Evolutionary conservation across 768 basidiomycete genomes (phyloP).

Genomic region (Russula earlei): DNA sequence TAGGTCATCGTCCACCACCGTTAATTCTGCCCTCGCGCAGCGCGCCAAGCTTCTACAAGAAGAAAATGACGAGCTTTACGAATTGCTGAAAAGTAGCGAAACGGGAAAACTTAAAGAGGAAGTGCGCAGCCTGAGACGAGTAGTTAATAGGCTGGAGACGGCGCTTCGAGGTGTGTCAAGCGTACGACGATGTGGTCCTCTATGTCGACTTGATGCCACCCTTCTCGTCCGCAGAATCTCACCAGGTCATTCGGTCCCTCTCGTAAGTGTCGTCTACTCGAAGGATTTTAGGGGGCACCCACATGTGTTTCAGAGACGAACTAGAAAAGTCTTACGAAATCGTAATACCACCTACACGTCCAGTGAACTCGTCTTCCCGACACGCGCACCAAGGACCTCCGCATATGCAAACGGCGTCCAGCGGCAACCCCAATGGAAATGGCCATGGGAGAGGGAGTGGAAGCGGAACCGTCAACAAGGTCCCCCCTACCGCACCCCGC

Average conservation of each 20-base stretch:
- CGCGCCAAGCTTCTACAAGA: slow-evolving; percentile 65
- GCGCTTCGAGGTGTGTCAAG: slow-evolving; percentile 60
- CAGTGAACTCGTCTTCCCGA: slow-evolving; percentile 32
- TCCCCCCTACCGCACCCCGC: slow-evolving; percentile 69
- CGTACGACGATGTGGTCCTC: slow-evolving; percentile 4
- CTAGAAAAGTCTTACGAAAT: slow-evolving; percentile 67
- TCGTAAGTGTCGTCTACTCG: slow-evolving; percentile 44
- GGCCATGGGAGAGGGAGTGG: slow-evolving; percentile 20
- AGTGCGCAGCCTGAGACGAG: slow-evolving; percentile 55
- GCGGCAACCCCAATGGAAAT: slow-evolving; percentile 23
- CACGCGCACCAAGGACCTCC: slow-evolving; percentile 33
- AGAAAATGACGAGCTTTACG: slow-evolving; percentile 82
- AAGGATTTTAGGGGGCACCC: background rate
- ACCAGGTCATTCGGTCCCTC: slow-evolving; percentile 56
- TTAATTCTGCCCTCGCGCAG: slow-evolving; percentile 67
- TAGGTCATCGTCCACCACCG: slow-evolving; percentile 37
- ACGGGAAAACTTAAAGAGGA: slow-evolving; percentile 79
- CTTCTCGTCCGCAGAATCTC: slow-evolving; percentile 49
- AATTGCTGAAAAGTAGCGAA: slow-evolving; percentile 62
- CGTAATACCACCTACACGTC: slow-evolving; percentile 39
- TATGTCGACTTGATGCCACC: background rate
- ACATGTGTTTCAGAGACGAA: slow-evolving; percentile 45
- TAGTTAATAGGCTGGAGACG: slow-evolving; percentile 59
- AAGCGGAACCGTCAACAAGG: slow-evolving; percentile 32
- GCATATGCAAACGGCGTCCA: slow-evolving; percentile 21